These are phyloP conservation scores for Chamaecrista fasciculata DNA, from an alignment of 306 rosid species.

Conservation along the genomic window DNA sequence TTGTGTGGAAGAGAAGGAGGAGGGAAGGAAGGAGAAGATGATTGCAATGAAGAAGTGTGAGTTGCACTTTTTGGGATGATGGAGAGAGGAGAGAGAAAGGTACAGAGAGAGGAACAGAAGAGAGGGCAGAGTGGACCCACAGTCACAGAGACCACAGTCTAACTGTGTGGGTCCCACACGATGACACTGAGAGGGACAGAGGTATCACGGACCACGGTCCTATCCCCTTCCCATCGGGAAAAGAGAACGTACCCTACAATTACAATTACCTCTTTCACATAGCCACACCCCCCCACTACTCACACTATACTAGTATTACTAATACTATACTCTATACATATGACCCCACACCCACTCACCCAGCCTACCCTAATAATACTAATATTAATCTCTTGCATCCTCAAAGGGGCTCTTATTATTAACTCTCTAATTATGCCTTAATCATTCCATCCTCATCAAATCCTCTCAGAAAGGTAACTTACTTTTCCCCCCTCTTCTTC, in stretches of 20 bases:
- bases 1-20: background rate
- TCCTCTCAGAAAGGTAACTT: conserved; percentile 46
- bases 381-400: conserved; percentile 34
- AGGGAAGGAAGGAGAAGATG: background rate
- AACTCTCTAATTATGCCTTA: conserved; percentile 66
- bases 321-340: too few species aligned
- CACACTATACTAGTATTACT: too few species aligned
- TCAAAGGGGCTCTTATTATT: conserved; percentile 20
- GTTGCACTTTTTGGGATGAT: conserved; percentile 31
- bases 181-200: conserved; percentile 39
- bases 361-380: background rate
- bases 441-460: conserved; percentile 53
- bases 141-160: background rate
- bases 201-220: conserved; percentile 88
- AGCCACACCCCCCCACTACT: conserved; percentile 33
- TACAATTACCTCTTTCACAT: too few species aligned
- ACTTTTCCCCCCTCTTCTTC: conserved; percentile 51
- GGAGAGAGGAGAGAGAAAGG: background rate
- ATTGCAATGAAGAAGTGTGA: background rate
- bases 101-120: conserved; percentile 8
- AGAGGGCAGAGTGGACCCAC: conserved; percentile 25
- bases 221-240: conserved; percentile 52
- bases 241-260: conserved; percentile 29
- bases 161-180: conserved; percentile 42
- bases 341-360: conserved; percentile 27